These are phyloP conservation scores for Colletotrichum graminicola DNA, from an alignment of 2,329 filamentous ascomycete species.

Conservation along the genomic window DNA sequence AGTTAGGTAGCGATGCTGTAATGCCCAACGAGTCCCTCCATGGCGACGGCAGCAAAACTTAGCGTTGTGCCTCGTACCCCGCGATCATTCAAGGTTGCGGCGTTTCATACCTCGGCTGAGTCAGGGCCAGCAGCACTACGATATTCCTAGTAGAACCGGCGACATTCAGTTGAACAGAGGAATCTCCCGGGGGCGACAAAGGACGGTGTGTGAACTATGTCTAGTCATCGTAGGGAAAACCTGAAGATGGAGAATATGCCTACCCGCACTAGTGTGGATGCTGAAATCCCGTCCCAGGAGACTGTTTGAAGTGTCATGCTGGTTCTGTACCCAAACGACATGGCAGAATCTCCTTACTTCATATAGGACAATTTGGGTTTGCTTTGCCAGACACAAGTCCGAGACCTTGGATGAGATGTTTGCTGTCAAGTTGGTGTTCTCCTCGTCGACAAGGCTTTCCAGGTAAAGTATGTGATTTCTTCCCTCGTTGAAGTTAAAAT, in stretches of 20 bases:
- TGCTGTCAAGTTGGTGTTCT: background rate
- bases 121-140: background rate
- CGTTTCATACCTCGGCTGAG: background rate
- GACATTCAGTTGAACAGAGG: background rate
- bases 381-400: background rate
- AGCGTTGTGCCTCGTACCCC: background rate
- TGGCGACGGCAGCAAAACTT: background rate
- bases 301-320: background rate
- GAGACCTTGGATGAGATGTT: background rate
- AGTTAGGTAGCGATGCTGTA: slow-evolving; percentile 1
- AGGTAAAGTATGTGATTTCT: background rate
- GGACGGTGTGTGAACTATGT: background rate
- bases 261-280: background rate
- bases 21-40: background rate
- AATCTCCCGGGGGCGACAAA: background rate
- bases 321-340: background rate
- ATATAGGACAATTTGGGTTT: background rate
- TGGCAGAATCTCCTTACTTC: background rate
- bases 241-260: background rate
- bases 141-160: background rate
- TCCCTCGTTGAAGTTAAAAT: too few relatives aligned
- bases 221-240: background rate
- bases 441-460: background rate
- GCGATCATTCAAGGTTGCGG: slow-evolving; percentile 3
- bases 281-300: background rate